Percentiles rank a stretch among this genome's conserved stretches.
Conservation (phyloP, 768 basidiomycete genomes). For the Pulveroboletus sp. region DNA sequence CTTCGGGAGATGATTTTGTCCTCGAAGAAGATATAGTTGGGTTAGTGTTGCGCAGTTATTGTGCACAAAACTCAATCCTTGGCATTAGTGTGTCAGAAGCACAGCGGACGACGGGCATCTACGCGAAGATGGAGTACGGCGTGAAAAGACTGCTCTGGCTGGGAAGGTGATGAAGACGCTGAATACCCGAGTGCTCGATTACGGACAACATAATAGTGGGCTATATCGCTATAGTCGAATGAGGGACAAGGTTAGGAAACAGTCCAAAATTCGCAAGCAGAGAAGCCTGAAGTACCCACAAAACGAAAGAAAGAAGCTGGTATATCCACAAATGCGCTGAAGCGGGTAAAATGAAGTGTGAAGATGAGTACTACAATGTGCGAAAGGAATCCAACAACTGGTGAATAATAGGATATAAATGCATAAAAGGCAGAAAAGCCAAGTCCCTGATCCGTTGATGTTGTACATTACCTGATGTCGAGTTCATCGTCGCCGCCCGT, state of each 20-base stretch:
- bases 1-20: slow-evolving; percentile 46
- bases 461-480: slow-evolving; percentile 32
- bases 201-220: slow-evolving; percentile 10
- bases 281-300: slow-evolving; percentile 10
- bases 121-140: slow-evolving; percentile 92
- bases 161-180: slow-evolving; percentile 47
- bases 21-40: slow-evolving; percentile 75
- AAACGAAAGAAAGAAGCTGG: slow-evolving; percentile 9
- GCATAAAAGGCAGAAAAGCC: slow-evolving; percentile 1
- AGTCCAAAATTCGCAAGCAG: slow-evolving; percentile 8
- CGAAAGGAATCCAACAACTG: slow-evolving; percentile 14
- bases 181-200: slow-evolving; percentile 4
- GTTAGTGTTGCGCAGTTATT: slow-evolving; percentile 36
- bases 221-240: slow-evolving; percentile 13
- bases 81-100: slow-evolving; percentile 71
- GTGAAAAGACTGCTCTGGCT: slow-evolving; percentile 90
- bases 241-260: slow-evolving; percentile 1
- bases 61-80: neutral
- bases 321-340: neutral
- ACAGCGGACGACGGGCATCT: slow-evolving; percentile 78
- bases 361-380: slow-evolving; percentile 18
- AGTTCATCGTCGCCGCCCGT: slow-evolving; percentile 26
- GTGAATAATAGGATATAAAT: slow-evolving; percentile 21
- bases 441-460: slow-evolving; percentile 18
- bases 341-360: slow-evolving; percentile 13